Percentiles rank a stretch among this genome's conserved stretches.
These are phyloP conservation scores for Phenoliferia sp. DNA, from an alignment of 1,284 basidiomycete genomes.

Conservation along the genomic window DNA sequence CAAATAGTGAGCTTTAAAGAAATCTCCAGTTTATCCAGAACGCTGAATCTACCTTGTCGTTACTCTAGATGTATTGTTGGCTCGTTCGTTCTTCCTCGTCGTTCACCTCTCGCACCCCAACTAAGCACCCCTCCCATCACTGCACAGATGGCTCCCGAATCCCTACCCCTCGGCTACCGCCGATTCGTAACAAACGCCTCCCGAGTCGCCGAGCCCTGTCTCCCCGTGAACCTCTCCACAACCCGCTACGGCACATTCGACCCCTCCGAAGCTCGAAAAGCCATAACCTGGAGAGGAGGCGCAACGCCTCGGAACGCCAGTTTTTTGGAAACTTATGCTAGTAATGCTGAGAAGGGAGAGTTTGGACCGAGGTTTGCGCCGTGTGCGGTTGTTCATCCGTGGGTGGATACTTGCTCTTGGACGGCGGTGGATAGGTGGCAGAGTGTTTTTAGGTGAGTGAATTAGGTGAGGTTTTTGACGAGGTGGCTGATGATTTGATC, in stretches of 20 bases:
- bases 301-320: slow-evolving; percentile 26
- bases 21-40: background rate
- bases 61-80: slow-evolving; percentile 73
- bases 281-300: slow-evolving; percentile 53
- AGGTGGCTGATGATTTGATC: background rate
- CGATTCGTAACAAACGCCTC: slow-evolving; percentile 64
- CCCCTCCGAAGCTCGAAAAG: slow-evolving; percentile 53
- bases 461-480: too few relatives aligned
- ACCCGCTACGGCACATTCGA: slow-evolving; percentile 51
- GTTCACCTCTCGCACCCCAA: background rate
- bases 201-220: slow-evolving; percentile 57
- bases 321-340: slow-evolving; percentile 27
- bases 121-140: background rate
- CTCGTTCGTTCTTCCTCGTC: slow-evolving; percentile 48
- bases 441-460: slow-evolving; percentile 57
- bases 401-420: slow-evolving; percentile 61
- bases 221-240: slow-evolving; percentile 54
- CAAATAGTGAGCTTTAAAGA: slow-evolving; percentile 56
- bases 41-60: background rate
- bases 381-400: slow-evolving; percentile 72
- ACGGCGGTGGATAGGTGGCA: slow-evolving; percentile 64
- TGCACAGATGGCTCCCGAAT: slow-evolving; percentile 58
- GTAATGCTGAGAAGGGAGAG: slow-evolving; percentile 22
- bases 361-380: slow-evolving; percentile 55
- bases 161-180: slow-evolving; percentile 69